Evolutionary conservation across 805 yeast genomes (phyloP).

Genomic region (Barnettozyma sucrosica): DNA sequence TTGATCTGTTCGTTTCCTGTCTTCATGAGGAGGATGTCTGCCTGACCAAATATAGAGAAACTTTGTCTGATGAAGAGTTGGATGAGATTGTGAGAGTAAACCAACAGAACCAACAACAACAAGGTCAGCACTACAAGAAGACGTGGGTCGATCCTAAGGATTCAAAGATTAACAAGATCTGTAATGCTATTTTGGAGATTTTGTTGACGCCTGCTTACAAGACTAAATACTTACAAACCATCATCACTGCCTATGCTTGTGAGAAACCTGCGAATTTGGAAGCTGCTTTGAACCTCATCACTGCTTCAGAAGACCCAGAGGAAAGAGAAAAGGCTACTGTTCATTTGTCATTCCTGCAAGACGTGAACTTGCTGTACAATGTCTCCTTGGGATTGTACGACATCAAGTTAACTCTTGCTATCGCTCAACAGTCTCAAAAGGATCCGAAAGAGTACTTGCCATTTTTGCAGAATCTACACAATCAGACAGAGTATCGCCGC

Average conservation of each 20-base stretch:
- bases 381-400: conserved; percentile 80
- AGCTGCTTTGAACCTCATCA: conserved; percentile 64
- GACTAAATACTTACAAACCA: conserved; percentile 61
- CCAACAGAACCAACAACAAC: conserved; percentile 28
- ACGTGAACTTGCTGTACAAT: conserved; percentile 75
- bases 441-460: conserved; percentile 97
- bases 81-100: conserved; percentile 27
- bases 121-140: conserved; percentile 30
- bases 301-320: conserved; percentile 40
- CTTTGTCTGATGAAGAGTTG: conserved; percentile 33
- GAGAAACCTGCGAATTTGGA: conserved; percentile 80
- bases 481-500: conserved; percentile 58
- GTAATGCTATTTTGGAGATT: conserved; percentile 61
- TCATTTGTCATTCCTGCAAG: conserved; percentile 86
- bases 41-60: conserved; percentile 74
- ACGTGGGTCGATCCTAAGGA: conserved; percentile 32
- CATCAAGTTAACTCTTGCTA: conserved; percentile 67
- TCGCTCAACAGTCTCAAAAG: conserved; percentile 95
- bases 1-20: conserved; percentile 84
- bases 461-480: conserved; percentile 74
- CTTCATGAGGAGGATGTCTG: conserved; percentile 83
- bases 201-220: conserved; percentile 46
- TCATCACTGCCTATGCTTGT: conserved; percentile 88
- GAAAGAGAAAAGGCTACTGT: conserved; percentile 59
- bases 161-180: conserved; percentile 69